Evolutionary conservation across 345 rosid species (phyloP), one percentile per base, ranked within the genome.

Genomic region (Cardiospermum halicacabum): DNA sequence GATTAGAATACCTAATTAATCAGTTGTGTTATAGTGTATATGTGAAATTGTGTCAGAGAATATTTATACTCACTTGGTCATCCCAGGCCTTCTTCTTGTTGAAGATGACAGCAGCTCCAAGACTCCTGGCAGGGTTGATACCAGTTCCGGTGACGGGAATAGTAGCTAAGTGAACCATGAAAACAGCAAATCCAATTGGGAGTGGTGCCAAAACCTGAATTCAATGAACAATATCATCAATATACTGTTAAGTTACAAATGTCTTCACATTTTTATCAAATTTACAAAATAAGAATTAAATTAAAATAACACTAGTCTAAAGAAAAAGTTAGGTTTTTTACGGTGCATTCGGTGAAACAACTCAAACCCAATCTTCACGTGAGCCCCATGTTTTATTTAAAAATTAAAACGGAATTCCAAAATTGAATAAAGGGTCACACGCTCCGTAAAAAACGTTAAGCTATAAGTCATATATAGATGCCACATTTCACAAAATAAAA

Each of bases 101-200:
- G 77, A 64, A 87, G 67, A 89, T 69, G 30, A 91, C 87, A 51
- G 92, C 96, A 30, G 96, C 89, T 49, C 96, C 97, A 13, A 87
- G 63, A 39, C 97, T 91, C 80, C 95, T 67, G n/a, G 94, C 94
- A 0, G 92, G 98, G 77, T 89, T 92, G 60, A 91, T 91, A 25
- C 94, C 92, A 11, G 96, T 91, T 37, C 96, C 94, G 11, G 96
- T 91, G 63, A 91, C 77, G 32, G 97, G 98, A 48, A 89, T 84
- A 59, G 96, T 92, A 15, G 98, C 96, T 75, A 92, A 70, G 78
- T 89, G 96, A 68, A 92, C 96, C 89, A 89, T 80, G 87, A 92
- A 92, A 56, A 92, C 98, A 7, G 96, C 89, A 56, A 92, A 84
- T 26, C 98, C 92, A 73, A 92, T 92, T 9, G 96, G 89, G 39